Base-by-base conservation (phyloP, 148 eudicot species). In the Rhododendron williamsianum region DNA sequence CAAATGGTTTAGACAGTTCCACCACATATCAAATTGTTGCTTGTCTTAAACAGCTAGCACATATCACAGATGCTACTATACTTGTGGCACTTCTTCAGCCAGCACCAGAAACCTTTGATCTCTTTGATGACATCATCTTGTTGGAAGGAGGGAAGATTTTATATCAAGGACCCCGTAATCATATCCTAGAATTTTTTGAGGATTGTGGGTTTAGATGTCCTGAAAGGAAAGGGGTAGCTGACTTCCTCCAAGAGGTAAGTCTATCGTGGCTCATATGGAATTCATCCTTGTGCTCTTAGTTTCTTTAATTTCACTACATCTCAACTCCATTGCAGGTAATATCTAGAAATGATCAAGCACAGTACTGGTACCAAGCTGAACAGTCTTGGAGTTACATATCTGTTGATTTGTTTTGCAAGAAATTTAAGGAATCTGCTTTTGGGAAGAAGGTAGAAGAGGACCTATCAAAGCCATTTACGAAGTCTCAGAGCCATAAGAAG, bases 1-100 rank as follows among this genome's bases (percentile, higher is more conserved):
- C 98, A 83, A 94, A 92, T 90, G 98, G 98, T 16, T 87, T 96
- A 84, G 98, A 96, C 88, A 96, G 98, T 83, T 94, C 98, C 83
- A 96, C 98, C 48, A 94, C 96, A 77, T 92, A 89, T 87, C 96
- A 96, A 87, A 92, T 96, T 78, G 86, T 94, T 78, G 80, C 92
- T 49, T 93, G 91, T 81, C 93, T 94, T 81, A 93, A 90, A 84
- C 98, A 96, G 79, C 86, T 93, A 49, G 93, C 92, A 45, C 98
- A 94, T 86, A 86, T 92, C 83, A 87, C 93, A 30, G 94, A 94
- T 84, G 93, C 93, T 36, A 92, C 98, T 23, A 90, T 94, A 76
- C 78, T 94, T 30, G 82, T 93, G 38, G 87, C 98, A 60, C 96
- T 96, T 86, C 98, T 96, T 88, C 98, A 94, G 88, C 96, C 98